phyloP scores from a whole-genome alignment of 768 basidiomycete species.

The Auriculariales sp. region DNA sequence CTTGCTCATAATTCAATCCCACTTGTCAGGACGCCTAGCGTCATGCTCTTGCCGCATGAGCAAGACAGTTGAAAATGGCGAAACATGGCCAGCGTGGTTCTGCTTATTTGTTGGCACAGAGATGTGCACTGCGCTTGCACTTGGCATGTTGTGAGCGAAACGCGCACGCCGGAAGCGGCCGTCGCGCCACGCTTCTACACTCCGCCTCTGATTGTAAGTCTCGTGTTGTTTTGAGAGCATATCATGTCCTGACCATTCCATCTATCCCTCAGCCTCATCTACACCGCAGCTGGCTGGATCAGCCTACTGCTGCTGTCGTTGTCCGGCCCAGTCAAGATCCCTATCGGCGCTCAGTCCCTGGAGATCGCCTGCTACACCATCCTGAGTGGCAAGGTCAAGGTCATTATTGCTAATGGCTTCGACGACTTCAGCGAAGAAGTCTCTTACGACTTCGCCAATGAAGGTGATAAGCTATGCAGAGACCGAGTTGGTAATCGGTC shows the following conservation, averaged over 20 bases:
- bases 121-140: too few relatives aligned
- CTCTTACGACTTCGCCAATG: slow-evolving; percentile 99
- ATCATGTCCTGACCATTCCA: slow-evolving; percentile 6
- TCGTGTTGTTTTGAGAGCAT: background rate
- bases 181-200: too few relatives aligned
- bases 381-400: slow-evolving; percentile 89
- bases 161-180: too few relatives aligned
- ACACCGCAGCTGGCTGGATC: slow-evolving; percentile 96
- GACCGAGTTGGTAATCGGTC: slow-evolving; percentile 96
- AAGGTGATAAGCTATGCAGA: slow-evolving; percentile 96
- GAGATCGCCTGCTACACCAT: slow-evolving; percentile 98
- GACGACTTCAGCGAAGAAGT: slow-evolving; percentile 98
- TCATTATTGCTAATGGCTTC: slow-evolving; percentile 98
- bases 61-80: too few relatives aligned
- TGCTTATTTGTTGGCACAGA: too few relatives aligned
- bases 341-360: slow-evolving; percentile 95
- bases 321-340: slow-evolving; percentile 96
- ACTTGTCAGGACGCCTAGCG: too few relatives aligned
- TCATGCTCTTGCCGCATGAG: too few relatives aligned
- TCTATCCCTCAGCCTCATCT: slow-evolving; percentile 64
- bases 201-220: too few relatives aligned
- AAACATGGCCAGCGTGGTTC: too few relatives aligned
- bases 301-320: slow-evolving; percentile 90
- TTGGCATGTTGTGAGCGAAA: too few relatives aligned
- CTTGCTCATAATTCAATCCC: too few relatives aligned